Percentiles rank a stretch among this genome's conserved stretches.
Conservation (phyloP, 768 basidiomycete genomes). For the Mycena venus region DNA sequence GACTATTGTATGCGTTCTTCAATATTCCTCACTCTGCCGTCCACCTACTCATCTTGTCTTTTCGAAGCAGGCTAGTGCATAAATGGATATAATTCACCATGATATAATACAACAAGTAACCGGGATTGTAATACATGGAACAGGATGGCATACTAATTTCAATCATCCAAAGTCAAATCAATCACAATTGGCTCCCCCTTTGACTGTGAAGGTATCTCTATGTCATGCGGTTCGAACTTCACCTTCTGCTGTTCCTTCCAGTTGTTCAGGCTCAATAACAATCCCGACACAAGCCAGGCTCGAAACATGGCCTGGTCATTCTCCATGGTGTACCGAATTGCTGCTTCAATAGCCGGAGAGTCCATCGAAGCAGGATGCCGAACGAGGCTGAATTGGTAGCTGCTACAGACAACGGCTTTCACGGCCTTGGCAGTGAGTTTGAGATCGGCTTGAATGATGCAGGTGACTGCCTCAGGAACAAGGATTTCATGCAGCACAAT, state of each 20-base stretch:
- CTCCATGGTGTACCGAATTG: neutral
- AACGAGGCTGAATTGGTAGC: neutral
- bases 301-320: neutral
- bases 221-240: neutral
- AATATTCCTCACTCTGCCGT: too few relatives aligned
- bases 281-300: neutral
- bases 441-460: neutral
- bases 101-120: too few relatives aligned
- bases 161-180: conserved; percentile 22
- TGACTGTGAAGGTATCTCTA: neutral
- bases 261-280: neutral
- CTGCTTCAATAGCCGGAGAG: neutral
- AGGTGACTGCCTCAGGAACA: neutral
- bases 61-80: too few relatives aligned
- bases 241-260: neutral
- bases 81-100: too few relatives aligned
- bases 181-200: conserved; percentile 2
- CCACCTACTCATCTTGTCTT: too few relatives aligned
- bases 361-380: neutral
- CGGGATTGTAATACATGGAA: too few relatives aligned
- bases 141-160: too few relatives aligned
- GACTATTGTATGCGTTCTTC: too few relatives aligned
- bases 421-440: neutral
- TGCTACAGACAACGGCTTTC: neutral
- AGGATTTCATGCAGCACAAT: neutral